Percentiles rank a stretch among this genome's conserved stretches.
Conservation (phyloP, 208 protist genomes). For the Leishmania major region DNA sequence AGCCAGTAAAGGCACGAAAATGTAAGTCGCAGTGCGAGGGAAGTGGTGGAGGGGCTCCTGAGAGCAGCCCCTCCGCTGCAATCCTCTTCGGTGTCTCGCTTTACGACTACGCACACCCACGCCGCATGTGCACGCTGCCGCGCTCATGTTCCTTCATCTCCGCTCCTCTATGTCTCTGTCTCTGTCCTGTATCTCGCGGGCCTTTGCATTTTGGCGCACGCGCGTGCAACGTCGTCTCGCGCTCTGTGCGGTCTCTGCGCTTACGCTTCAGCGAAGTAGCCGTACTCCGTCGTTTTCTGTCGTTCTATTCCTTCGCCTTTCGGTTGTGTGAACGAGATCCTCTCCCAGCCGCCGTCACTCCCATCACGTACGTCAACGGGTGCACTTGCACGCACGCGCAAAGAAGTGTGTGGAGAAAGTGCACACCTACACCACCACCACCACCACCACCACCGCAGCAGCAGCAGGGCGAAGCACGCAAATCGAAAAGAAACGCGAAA, state of each 20-base stretch:
- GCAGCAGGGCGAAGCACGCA: background rate
- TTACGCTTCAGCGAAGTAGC: background rate
- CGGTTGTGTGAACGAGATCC: background rate
- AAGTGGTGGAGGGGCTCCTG: background rate
- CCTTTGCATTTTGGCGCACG: background rate
- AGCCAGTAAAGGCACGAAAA: background rate
- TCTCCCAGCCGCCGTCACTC: background rate
- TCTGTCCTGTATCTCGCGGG: conserved; percentile 16
- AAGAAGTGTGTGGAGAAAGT: background rate
- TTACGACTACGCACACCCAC: background rate
- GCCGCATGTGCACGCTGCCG: background rate
- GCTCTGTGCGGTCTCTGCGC: background rate
- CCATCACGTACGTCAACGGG: background rate
- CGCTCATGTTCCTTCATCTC: background rate
- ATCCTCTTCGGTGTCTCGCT: background rate
- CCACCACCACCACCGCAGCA: too few relatives aligned
- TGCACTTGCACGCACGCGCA: background rate
- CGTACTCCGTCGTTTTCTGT: background rate
- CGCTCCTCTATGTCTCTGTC: conserved; percentile 8
- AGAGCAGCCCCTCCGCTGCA: background rate
- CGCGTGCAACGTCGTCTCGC: background rate
- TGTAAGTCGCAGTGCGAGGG: background rate
- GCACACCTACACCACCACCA: background rate
- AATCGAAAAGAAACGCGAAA: background rate
- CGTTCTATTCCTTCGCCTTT: background rate